A percentile compares a stretch with the other conserved stretches of the same genome.
Evolutionary conservation across 305 asterid genomes (phyloP).

Genomic region (Solanum hybrid): DNA sequence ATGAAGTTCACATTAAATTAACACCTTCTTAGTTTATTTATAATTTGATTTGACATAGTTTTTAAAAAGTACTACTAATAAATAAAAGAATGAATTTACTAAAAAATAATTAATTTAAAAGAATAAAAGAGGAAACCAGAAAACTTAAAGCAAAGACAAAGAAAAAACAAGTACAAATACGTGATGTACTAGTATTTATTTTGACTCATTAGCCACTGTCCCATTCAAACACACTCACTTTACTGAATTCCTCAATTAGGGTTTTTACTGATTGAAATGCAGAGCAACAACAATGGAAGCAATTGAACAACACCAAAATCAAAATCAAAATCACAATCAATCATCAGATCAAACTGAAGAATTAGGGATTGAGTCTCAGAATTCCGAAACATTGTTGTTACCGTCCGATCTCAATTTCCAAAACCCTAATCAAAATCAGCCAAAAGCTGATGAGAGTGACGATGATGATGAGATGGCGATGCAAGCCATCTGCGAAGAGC

Average conservation of each 20-base stretch:
- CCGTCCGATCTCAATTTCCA: not conserved
- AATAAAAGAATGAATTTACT: too few relatives aligned
- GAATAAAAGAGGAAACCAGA: not conserved
- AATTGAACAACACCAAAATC: not conserved
- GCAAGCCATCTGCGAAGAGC: constrained; percentile 4
- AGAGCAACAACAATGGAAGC: constrained; percentile 5
- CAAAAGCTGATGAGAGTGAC: not conserved
- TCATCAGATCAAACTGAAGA: not conserved
- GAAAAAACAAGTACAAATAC: not conserved
- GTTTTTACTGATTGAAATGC: constrained; percentile 2
- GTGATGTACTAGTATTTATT: not conserved
- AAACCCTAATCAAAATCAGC: constrained; percentile 1
- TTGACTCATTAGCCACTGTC: not conserved
- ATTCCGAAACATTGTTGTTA: not conserved
- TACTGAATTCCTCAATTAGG: not conserved
- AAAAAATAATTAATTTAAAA: not conserved
- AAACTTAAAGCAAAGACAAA: not conserved
- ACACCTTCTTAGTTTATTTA: not conserved
- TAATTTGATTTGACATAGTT: not conserved
- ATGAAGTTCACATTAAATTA: not conserved
- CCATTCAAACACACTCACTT: not conserved
- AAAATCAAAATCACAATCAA: not conserved
- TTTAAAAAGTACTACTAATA: too few relatives aligned
- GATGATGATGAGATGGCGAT: not conserved
- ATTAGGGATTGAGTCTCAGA: not conserved